Percentiles rank a stretch among this genome's conserved stretches.
These are phyloP conservation scores for Cryphonectria parasitica DNA, from an alignment of 2,329 filamentous ascomycete genomes.

Conservation along the genomic window DNA sequence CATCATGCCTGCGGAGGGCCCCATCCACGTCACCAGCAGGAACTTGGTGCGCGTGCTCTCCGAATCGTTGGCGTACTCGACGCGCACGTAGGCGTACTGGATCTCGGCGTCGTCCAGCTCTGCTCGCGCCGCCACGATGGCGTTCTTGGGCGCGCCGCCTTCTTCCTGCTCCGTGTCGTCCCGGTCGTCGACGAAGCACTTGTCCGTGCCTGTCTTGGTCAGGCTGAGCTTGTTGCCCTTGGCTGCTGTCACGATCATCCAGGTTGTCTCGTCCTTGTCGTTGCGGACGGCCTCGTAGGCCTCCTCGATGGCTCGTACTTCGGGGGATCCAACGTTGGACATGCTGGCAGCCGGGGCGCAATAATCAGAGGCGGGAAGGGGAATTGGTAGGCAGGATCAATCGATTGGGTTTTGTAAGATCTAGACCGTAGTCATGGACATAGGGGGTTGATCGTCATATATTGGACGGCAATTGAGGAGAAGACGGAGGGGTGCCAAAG, in stretches of 20 bases:
- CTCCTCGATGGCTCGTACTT: constrained; percentile 51
- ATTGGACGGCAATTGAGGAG: neutral
- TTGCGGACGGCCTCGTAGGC: constrained; percentile 70
- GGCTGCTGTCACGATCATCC: constrained; percentile 65
- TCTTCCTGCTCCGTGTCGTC: constrained; percentile 70
- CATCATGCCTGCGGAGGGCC: constrained; percentile 68
- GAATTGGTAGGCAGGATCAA: neutral
- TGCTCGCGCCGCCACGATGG: constrained; percentile 57
- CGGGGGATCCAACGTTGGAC: constrained; percentile 61
- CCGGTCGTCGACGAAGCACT: constrained; percentile 62
- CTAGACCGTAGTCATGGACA: neutral
- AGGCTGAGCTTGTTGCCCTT: constrained; percentile 62
- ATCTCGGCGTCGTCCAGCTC: constrained; percentile 63
- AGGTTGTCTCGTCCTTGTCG: constrained; percentile 68
- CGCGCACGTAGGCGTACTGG: constrained; percentile 67
- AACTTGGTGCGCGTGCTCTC: constrained; percentile 73
- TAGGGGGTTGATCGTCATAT: neutral
- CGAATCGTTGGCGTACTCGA: constrained; percentile 73
- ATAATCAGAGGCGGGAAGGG: neutral
- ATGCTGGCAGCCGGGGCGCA: constrained; percentile 39
- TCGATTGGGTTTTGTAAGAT: neutral
- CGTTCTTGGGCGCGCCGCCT: constrained; percentile 66
- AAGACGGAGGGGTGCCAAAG: neutral
- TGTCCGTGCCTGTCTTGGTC: constrained; percentile 60
- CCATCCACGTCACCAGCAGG: constrained; percentile 70